These are phyloP conservation scores for Ceratobasidium sp. DNA, from an alignment of 1,284 basidiomycete species.

Conservation along the genomic window DNA sequence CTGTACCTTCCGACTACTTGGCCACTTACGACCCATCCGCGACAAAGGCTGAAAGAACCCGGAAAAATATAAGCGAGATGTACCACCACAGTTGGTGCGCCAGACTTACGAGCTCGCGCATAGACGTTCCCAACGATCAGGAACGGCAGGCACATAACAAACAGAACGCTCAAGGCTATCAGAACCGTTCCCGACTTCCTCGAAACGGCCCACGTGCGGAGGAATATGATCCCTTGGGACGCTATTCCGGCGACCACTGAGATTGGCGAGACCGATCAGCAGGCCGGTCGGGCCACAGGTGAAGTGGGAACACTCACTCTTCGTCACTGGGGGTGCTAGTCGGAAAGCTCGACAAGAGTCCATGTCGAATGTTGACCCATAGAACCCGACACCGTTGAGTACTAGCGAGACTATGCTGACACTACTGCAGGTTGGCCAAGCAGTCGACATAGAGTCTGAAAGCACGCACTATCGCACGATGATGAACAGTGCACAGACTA, in stretches of 20 bases:
- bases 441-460: neutral
- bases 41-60: conserved; percentile 23
- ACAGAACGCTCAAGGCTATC: conserved; percentile 25
- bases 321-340: conserved; percentile 36
- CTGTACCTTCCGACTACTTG: neutral
- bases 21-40: conserved; percentile 25
- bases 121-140: conserved; percentile 35
- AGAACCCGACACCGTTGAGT: conserved; percentile 36
- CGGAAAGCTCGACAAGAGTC: conserved; percentile 21
- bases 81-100: neutral
- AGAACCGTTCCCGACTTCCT: conserved; percentile 39
- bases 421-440: conserved; percentile 2
- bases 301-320: conserved; percentile 23
- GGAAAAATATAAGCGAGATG: neutral
- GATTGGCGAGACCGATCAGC: neutral
- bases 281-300: neutral
- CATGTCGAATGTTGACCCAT: conserved; percentile 18
- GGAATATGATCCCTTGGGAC: conserved; percentile 40
- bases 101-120: conserved; percentile 17
- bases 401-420: conserved; percentile 34
- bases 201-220: conserved; percentile 42
- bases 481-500: conserved; percentile 38
- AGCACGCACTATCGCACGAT: conserved; percentile 33
- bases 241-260: conserved; percentile 40
- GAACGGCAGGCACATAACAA: conserved; percentile 34